Percentiles rank a stretch among this genome's conserved stretches.
phyloP scores from a whole-genome alignment of 768 basidiomycete genomes.

The Suillus brevipes region DNA sequence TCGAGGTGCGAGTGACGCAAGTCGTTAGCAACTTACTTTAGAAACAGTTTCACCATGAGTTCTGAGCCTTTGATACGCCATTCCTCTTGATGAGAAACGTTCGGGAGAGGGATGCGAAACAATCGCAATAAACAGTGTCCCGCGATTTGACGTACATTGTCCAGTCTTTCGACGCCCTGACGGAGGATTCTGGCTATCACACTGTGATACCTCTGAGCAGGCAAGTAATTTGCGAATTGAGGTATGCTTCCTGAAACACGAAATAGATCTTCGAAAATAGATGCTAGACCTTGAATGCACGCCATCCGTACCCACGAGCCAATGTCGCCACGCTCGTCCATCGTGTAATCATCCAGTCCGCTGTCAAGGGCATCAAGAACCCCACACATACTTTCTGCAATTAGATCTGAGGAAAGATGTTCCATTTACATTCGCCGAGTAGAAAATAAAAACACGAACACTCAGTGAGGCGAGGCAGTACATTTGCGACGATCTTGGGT shows the following conservation, averaged over 20 bases:
- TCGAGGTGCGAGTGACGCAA: not conserved
- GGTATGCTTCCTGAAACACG: slow-evolving; percentile 40
- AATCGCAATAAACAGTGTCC: slow-evolving; percentile 61
- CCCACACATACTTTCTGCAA: slow-evolving; percentile 42
- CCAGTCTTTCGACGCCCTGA: slow-evolving; percentile 88
- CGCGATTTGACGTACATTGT: slow-evolving; percentile 84
- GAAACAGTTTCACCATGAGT: slow-evolving; percentile 55
- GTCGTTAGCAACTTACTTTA: slow-evolving; percentile 39
- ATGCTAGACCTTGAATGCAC: slow-evolving; percentile 66
- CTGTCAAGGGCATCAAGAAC: slow-evolving; percentile 57
- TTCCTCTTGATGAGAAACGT: slow-evolving; percentile 35
- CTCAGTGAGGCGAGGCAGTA: slow-evolving; percentile 42
- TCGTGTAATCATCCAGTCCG: slow-evolving; percentile 89
- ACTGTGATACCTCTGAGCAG: slow-evolving; percentile 54
- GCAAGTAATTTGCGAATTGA: slow-evolving; percentile 59
- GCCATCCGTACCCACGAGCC: slow-evolving; percentile 93
- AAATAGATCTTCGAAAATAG: slow-evolving; percentile 53
- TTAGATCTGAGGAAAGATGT: slow-evolving; percentile 42
- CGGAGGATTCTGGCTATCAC: slow-evolving; percentile 73
- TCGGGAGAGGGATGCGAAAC: slow-evolving; percentile 47
- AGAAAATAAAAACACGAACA: slow-evolving; percentile 40
- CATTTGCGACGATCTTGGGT: slow-evolving; percentile 46
- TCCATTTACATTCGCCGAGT: slow-evolving; percentile 13
- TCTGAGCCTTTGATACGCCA: slow-evolving; percentile 55
- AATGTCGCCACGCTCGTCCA: slow-evolving; percentile 94